These are phyloP conservation scores for Ilex asprella DNA, from an alignment of 257 asterid genomes.

Conservation along the genomic window DNA sequence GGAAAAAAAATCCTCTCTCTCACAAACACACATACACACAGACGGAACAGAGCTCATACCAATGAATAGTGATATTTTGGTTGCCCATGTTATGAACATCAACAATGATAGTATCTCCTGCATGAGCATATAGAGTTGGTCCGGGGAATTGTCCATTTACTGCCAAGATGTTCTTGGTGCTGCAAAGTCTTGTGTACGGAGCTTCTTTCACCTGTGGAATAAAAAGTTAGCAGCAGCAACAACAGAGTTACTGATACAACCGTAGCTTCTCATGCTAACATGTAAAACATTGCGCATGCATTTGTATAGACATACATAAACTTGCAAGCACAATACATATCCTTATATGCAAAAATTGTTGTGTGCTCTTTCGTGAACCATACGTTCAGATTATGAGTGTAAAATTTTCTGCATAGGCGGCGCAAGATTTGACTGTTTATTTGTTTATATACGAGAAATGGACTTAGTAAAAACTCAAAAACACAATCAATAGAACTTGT, in stretches of 20 bases:
- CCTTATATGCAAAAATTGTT: neutral
- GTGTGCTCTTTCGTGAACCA: too few relatives aligned
- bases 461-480: too few relatives aligned
- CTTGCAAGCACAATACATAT: neutral
- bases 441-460: too few relatives aligned
- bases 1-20: too few relatives aligned
- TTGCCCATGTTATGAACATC: conserved; percentile 19
- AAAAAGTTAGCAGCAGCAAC: neutral
- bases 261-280: neutral
- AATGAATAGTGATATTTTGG: conserved; percentile 25
- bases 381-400: too few relatives aligned
- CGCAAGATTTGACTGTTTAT: too few relatives aligned
- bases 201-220: conserved; percentile 22
- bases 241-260: too few relatives aligned
- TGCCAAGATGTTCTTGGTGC: conserved; percentile 21
- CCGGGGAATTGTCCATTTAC: conserved; percentile 32
- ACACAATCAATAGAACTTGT: too few relatives aligned
- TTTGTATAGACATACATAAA: too few relatives aligned
- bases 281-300: too few relatives aligned
- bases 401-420: too few relatives aligned
- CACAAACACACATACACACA: too few relatives aligned
- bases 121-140: conserved; percentile 18
- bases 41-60: conserved; percentile 6
- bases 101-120: conserved; percentile 19
- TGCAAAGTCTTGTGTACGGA: conserved; percentile 15